Evolutionary conservation across 257 asterid species (phyloP), one percentile per base, ranked within the genome.

Genomic region (Lavandula angustifolia): DNA sequence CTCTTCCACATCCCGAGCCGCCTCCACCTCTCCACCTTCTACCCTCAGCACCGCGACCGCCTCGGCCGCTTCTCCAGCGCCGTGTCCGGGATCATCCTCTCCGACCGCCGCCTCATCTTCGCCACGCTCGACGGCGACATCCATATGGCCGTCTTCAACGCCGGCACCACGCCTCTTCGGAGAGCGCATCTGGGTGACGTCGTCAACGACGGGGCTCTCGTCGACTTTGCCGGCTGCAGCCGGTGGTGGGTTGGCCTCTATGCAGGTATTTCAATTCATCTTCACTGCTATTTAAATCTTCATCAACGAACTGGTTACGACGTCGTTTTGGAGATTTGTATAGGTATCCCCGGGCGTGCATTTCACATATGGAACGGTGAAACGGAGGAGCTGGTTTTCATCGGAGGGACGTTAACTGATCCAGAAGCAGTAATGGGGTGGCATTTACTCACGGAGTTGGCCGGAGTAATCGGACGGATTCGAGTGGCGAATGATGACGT

Each of bases 191-290:
- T 80, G 61, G 98, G 98, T 0, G 86, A 91, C 18, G 95, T 86
- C 22, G 94, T 91, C 43, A 79, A 75, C 5, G 92, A 91, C 47
- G 98, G 98, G 6, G 92, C 84, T 6, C 75, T 91, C 16, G 90
- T 86, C 3, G 98, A 91, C 68, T 91, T 91, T 68, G 50, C 94
- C 8, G 98, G 98, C 10, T 64, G 85, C 68, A 16, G 63, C 54
- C 85, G 69, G 56, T 88, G 98, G 98, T 91, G 98, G 98, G 95
- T 91, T 64, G 98, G 98, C 69, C 91, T 91, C 17, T 87, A 82
- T 59, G 97, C 96, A 75, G 95, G 95, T 88, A 29, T 4, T 54
- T 50, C 11, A 9, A 8, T 37, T 7, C 9, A 1, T 37, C 1
- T 37, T 1, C 41, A 37, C 9, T 7, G 8, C 9, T 37, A 1